Evolutionary conservation across 768 basidiomycete genomes (phyloP).

Genomic region (Dacryopinax primogenitus): DNA sequence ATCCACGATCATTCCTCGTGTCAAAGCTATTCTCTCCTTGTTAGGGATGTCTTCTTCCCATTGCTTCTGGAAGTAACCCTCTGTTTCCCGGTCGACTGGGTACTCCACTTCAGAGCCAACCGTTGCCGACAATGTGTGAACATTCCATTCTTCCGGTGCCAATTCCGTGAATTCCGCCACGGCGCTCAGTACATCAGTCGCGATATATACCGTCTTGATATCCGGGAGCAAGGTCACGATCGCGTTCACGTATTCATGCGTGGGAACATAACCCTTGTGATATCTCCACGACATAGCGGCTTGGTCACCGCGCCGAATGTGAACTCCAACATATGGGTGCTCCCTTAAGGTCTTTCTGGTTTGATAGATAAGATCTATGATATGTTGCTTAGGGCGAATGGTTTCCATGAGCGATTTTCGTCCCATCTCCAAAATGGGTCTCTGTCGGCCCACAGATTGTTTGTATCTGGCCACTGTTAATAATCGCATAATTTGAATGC

Average conservation of each 20-base stretch:
- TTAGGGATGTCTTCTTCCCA: slow-evolving; percentile 35
- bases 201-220: slow-evolving; percentile 37
- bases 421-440: slow-evolving; percentile 41
- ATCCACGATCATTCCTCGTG: slow-evolving; percentile 54
- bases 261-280: slow-evolving; percentile 35
- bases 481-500: neutral
- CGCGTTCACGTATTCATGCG: slow-evolving; percentile 37
- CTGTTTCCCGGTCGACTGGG: slow-evolving; percentile 7
- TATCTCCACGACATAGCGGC: slow-evolving; percentile 36
- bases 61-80: slow-evolving; percentile 19
- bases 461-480: slow-evolving; percentile 33
- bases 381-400: slow-evolving; percentile 42
- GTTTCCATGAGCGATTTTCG: slow-evolving; percentile 37
- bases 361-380: slow-evolving; percentile 35
- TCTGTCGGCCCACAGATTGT: slow-evolving; percentile 41
- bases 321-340: slow-evolving; percentile 39
- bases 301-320: slow-evolving; percentile 53
- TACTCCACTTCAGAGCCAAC: slow-evolving; percentile 30
- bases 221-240: slow-evolving; percentile 27
- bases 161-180: slow-evolving; percentile 34
- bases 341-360: slow-evolving; percentile 37
- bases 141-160: slow-evolving; percentile 27
- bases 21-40: slow-evolving; percentile 33
- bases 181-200: slow-evolving; percentile 45
- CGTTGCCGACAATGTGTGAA: slow-evolving; percentile 33